Conservation (phyloP, 1,284 basidiomycete species). For the Heterobasidion annosum region DNA sequence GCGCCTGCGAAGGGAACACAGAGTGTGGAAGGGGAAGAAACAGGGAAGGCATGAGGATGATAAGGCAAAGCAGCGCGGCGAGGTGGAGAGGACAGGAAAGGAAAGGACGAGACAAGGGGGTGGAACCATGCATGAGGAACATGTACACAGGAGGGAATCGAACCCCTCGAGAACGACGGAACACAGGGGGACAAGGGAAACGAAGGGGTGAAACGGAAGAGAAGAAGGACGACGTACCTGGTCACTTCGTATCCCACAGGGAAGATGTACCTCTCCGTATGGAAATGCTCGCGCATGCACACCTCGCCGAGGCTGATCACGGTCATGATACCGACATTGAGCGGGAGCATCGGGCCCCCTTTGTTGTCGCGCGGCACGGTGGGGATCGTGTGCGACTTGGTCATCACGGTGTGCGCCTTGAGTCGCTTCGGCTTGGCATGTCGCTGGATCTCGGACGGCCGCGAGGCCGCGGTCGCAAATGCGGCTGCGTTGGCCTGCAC, state of each 20-base stretch:
- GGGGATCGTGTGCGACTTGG: slow-evolving; percentile 65
- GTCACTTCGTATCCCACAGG: slow-evolving; percentile 78
- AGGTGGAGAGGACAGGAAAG: background rate
- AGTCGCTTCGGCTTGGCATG: slow-evolving; percentile 61
- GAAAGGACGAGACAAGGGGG: background rate
- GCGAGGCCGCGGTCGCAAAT: slow-evolving; percentile 7
- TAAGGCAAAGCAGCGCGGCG: background rate
- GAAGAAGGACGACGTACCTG: slow-evolving; percentile 32
- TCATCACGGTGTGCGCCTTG: slow-evolving; percentile 70
- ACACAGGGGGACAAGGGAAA: background rate
- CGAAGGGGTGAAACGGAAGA: background rate
- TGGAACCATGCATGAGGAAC: background rate
- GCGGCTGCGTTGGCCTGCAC: background rate
- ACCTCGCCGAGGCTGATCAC: slow-evolving; percentile 62
- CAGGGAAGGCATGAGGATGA: background rate
- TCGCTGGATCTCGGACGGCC: slow-evolving; percentile 30
- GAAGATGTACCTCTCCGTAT: slow-evolving; percentile 78
- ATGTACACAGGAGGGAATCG: background rate
- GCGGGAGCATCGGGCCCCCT: slow-evolving; percentile 57
- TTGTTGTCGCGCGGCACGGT: slow-evolving; percentile 63
- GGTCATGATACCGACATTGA: slow-evolving; percentile 78
- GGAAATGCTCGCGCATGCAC: slow-evolving; percentile 73
- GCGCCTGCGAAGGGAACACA: slow-evolving; percentile 31
- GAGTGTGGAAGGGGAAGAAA: background rate
- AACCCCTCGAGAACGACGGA: background rate